Conservation (phyloP, 192 early-diverging fungal species). For the Backusella westeae region DNA sequence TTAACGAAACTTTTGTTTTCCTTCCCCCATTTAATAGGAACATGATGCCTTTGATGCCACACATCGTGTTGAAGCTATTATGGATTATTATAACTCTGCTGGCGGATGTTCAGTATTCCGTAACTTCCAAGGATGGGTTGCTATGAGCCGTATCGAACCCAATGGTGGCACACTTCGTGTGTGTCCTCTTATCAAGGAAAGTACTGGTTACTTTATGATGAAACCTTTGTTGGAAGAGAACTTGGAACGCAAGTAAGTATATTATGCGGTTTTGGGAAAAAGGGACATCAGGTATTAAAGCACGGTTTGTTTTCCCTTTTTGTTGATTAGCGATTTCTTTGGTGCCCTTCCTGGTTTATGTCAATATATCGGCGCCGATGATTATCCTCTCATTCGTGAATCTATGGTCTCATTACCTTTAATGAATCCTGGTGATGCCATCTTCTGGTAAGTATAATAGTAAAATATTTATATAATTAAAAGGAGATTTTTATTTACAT, state of each 20-base stretch:
- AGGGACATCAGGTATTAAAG: neutral
- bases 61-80: constrained; percentile 27
- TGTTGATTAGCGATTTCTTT: constrained; percentile 13
- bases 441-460: constrained; percentile 25
- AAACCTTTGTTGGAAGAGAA: constrained; percentile 26
- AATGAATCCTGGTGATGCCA: constrained; percentile 30
- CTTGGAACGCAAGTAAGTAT: constrained; percentile 6
- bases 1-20: neutral
- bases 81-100: constrained; percentile 24
- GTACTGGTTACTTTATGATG: constrained; percentile 29
- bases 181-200: constrained; percentile 30
- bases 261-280: neutral
- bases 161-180: constrained; percentile 27
- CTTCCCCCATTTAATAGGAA: neutral
- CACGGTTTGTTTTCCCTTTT: neutral
- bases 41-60: constrained; percentile 35
- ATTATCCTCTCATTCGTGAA: constrained; percentile 30
- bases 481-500: neutral
- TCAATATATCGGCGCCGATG: constrained; percentile 14
- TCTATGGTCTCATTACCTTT: constrained; percentile 26
- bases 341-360: constrained; percentile 24
- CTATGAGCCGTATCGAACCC: constrained; percentile 23
- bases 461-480: neutral
- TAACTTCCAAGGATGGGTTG: constrained; percentile 35
- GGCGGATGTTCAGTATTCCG: constrained; percentile 30